Percentiles rank a stretch among this genome's conserved stretches.
These are phyloP conservation scores for Lepiota venenata DNA, from an alignment of 768 basidiomycete genomes.

Conservation along the genomic window DNA sequence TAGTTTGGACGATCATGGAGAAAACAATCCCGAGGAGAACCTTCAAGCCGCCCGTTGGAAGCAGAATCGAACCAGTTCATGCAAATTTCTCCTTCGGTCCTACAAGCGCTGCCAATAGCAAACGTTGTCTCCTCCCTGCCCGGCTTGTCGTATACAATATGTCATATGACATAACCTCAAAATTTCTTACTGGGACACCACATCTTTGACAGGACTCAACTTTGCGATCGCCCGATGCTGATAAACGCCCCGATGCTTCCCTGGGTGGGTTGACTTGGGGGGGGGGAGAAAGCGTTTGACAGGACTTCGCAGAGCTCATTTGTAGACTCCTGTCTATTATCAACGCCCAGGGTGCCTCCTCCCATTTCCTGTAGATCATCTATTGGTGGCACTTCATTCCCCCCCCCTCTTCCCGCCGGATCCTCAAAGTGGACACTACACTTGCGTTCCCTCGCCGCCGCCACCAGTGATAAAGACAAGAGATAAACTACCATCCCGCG, in stretches of 20 bases:
- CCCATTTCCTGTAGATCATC: too few species aligned
- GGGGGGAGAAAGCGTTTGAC: too few species aligned
- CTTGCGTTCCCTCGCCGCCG: background rate
- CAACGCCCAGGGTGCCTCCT: too few species aligned
- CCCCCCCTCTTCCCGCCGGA: background rate
- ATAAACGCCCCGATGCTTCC: too few species aligned
- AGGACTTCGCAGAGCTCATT: too few species aligned
- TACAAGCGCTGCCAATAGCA: slow-evolving; percentile 9
- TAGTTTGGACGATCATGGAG: too few species aligned
- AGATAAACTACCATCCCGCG: background rate
- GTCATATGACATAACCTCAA: slow-evolving; percentile 9
- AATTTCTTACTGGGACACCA: slow-evolving; percentile 2
- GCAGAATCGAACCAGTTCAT: slow-evolving; percentile 8
- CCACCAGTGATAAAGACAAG: slow-evolving; percentile 1
- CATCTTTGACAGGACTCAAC: too few species aligned
- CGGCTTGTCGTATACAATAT: background rate
- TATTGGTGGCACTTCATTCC: too few species aligned
- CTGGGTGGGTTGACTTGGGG: too few species aligned
- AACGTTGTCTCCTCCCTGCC: background rate
- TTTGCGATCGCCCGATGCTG: too few species aligned
- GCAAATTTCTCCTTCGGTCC: slow-evolving; percentile 10
- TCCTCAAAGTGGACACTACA: background rate
- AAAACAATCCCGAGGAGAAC: background rate
- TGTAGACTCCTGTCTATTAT: too few species aligned
- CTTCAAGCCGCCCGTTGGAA: background rate